A percentile compares a stretch with the other conserved stretches of the same genome.
These are phyloP conservation scores for Rhodotorula sp. DNA, from an alignment of 1,284 basidiomycete genomes.

Conservation along the genomic window DNA sequence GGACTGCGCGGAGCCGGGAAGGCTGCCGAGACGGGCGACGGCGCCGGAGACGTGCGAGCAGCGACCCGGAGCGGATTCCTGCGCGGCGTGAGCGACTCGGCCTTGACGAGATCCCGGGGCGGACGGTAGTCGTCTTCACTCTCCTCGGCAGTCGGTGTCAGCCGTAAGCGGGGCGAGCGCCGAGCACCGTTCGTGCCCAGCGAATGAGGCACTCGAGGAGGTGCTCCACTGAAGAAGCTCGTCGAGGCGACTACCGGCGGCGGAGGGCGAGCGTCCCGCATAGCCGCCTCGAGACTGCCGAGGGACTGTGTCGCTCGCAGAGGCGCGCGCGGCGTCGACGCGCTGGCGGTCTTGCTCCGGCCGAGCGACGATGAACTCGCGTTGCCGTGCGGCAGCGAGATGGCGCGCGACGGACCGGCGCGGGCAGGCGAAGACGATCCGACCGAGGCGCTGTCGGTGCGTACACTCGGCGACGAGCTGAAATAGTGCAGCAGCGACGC, in stretches of 20 bases:
- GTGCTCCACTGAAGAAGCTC: background rate
- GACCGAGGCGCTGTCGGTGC: background rate
- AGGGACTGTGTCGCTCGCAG: slow-evolving; percentile 7
- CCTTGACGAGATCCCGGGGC: background rate
- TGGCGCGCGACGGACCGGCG: background rate
- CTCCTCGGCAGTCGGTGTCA: background rate
- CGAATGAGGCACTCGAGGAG: background rate
- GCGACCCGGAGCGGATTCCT: background rate
- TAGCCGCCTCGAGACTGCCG: background rate
- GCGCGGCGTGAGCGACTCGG: background rate
- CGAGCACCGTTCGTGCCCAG: background rate
- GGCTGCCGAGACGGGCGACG: background rate
- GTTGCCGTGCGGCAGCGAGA: background rate
- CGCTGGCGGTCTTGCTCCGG: background rate
- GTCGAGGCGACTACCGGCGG: background rate
- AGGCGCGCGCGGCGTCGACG: background rate
- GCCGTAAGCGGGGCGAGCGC: background rate
- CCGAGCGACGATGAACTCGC: no score
- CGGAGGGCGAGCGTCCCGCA: background rate
- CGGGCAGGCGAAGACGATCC: background rate
- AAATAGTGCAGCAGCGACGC: slow-evolving; percentile 1
- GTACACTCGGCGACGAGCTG: slow-evolving; percentile 2
- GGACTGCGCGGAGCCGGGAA: no score
- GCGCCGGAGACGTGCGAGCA: background rate
- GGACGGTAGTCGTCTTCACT: background rate